These are phyloP conservation scores for Haematococcus sp. DNA, from an alignment of 139 green algal genomes.

Conservation along the genomic window DNA sequence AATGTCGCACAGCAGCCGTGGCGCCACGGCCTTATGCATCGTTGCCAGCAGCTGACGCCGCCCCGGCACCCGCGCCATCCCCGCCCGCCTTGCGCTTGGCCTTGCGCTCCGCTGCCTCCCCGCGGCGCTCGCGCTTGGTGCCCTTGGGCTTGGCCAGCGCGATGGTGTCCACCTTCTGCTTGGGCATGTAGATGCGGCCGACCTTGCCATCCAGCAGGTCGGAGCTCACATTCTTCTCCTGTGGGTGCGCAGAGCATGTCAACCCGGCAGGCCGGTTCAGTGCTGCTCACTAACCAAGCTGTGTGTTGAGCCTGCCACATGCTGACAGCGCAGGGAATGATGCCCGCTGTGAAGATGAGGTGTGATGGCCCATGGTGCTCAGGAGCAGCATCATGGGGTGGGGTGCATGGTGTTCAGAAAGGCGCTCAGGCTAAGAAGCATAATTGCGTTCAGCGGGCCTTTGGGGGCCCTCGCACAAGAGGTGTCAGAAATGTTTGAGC, in stretches of 20 bases:
- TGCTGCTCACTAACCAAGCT: neutral
- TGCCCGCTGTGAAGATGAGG: too few species aligned
- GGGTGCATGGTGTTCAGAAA: neutral
- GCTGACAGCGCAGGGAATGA: too few species aligned
- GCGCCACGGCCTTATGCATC: too few species aligned
- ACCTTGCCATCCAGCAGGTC: constrained; percentile 82
- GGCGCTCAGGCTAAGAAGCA: neutral
- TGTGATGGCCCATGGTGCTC: neutral
- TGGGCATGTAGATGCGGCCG: constrained; percentile 91
- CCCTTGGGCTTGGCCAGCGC: constrained; percentile 84
- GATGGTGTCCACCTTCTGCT: constrained; percentile 78
- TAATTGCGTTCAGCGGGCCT: constrained; percentile 7
- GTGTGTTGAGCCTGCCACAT: too few species aligned
- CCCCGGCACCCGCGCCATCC: too few species aligned
- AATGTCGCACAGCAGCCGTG: too few species aligned
- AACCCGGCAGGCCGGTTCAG: neutral
- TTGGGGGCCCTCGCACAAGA: constrained; percentile 17
- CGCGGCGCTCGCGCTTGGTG: constrained; percentile 75
- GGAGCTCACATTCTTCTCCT: constrained; percentile 86
- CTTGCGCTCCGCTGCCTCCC: constrained; percentile 42
- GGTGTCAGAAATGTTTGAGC: constrained; percentile 25
- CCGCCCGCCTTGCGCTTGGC: neutral
- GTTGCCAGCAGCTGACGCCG: too few species aligned
- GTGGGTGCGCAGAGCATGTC: constrained; percentile 14
- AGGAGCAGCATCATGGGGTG: too few species aligned